Evolutionary conservation across 768 basidiomycete species (phyloP).

Genomic region (Russula ochroleuca): DNA sequence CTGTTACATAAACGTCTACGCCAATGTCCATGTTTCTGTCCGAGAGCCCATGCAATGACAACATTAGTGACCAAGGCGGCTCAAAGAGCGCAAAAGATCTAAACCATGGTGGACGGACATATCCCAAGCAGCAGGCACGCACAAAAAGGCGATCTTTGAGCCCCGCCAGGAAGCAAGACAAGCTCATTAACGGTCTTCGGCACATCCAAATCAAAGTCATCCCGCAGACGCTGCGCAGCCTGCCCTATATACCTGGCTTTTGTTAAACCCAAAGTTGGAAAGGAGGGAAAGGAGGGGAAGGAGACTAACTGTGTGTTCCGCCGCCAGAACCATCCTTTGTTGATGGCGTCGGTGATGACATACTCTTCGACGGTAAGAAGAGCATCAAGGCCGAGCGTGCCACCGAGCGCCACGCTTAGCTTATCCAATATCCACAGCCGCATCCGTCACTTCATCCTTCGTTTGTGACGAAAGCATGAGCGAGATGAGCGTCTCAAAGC

Average conservation of each 20-base stretch:
- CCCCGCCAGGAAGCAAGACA: conserved; percentile 84
- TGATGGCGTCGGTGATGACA: conserved; percentile 69
- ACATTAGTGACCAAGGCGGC: background rate
- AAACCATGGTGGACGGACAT: conserved; percentile 44
- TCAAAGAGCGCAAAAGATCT: background rate
- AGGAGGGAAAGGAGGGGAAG: background rate
- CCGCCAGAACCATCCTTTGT: conserved; percentile 91
- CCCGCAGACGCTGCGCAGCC: conserved; percentile 61
- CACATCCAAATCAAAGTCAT: conserved; percentile 77
- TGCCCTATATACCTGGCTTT: conserved; percentile 64
- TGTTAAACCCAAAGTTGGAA: no score
- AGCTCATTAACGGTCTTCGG: conserved; percentile 87
- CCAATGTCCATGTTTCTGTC: conserved; percentile 83
- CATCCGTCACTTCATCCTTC: conserved; percentile 83
- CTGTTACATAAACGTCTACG: conserved; percentile 90
- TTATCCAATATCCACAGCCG: conserved; percentile 73
- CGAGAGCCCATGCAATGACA: background rate
- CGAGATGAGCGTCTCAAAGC: conserved; percentile 83
- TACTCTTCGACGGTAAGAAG: conserved; percentile 59
- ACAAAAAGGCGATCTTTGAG: conserved; percentile 92
- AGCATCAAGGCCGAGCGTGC: conserved; percentile 70
- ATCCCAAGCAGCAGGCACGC: conserved; percentile 81
- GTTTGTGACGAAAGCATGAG: conserved; percentile 96
- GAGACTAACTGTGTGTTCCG: conserved; percentile 70
- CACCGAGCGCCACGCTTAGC: conserved; percentile 69